Base-by-base conservation (phyloP, 2,329 filamentous ascomycete genomes). In the Trichoderma guizhouense region DNA sequence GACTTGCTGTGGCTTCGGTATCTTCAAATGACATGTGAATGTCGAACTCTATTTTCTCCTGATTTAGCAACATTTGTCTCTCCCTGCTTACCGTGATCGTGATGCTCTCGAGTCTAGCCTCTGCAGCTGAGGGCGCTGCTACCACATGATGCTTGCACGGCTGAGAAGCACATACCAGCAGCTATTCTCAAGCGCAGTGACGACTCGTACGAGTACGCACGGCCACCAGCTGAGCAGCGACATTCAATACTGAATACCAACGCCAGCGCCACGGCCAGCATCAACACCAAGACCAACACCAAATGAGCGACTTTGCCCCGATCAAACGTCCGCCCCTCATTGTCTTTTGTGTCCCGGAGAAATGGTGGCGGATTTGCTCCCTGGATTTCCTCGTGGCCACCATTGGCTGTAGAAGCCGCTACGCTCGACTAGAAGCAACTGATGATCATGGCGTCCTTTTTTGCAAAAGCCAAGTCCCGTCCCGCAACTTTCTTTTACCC, bases 401-500 rank as follows among this genome's bases (percentile, higher is more conserved):
- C 39, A 61, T 53, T 57, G 67, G 57, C 51, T 24, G 39, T 34
- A 58, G 24, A 36, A 67, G 47, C 51, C 64, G 21, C 47, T 58
- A 53, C 39, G 12, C 21, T 62, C 15, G 43, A 36, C 43, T 51
- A 30, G 39, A 70, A 30, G 47, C 58, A 70, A 36, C 43, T 57
- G 68, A 64, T 69, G 39, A 69, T 69, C 67, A 62, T 67, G 51
- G 51, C 34, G 51, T 26, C 51, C 34, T 30, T 21, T 39, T 55
- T 55, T 58, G n/a, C 67, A 51, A 30, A 66, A 66, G 63, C 61
- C 62, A 71, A 68, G 61, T 63, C 51, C 47, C 47, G 60, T 71
- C 68, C 68, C 60, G 68, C 68, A 71, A 64, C 68, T 57, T 39
- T 71, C 68, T 71, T 71, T 64, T 71, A 57, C 18, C 68, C 68